Base-by-base conservation (phyloP, 83 land plant genomes). In the Picea engelmannii region DNA sequence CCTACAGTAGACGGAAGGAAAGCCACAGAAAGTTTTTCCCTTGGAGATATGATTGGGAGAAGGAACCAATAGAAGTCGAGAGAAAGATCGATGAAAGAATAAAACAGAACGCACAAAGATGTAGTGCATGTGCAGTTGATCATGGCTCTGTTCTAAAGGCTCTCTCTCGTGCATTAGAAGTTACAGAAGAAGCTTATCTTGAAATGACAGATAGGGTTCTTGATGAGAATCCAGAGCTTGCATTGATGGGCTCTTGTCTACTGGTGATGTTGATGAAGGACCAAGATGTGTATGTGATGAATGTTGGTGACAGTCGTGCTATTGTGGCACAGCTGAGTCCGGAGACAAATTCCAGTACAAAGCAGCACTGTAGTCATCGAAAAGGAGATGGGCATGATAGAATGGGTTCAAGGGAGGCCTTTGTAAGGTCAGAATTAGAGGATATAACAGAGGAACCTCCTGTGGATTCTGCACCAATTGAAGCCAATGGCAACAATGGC, bases 201-300 rank as follows among this genome's bases (percentile, higher is more conserved):
- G 95, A 97, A 58, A 95, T 95, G 99, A 91, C 98, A 20, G 96
- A 97, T 66, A 89, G 83, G 81, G 88, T 85, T 21, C 82, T 95
- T 79, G 92, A 89, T 73, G 87, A 83, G 58, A 92, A 95, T 75
- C 99, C 99, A 31, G 99, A 97, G 84, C 87, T 97, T 55, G 99
- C 98, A 8, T 82, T 97, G 83, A 91, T 93, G 92, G 99, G 99
- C 20, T 97, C 99, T 2, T 97, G 99, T 78, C 84, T 95, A 68
- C 80, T 97, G 88, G 99, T 94, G 55, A 97, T 89, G 81, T 78
- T 97, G 49, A 92, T 97, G 98, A 97, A 90, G 83, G 98, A 92
- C 74, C 96, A 97, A 77, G 98, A 97, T 91, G 98, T 97, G 67
- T 97, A 97, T 88, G 93, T 95, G 74, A 92, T 97, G 99, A 97